Percentiles rank a stretch among this genome's conserved stretches.
These are phyloP conservation scores for Ogataea henricii DNA, from an alignment of 805 yeast genomes.

Conservation along the genomic window DNA sequence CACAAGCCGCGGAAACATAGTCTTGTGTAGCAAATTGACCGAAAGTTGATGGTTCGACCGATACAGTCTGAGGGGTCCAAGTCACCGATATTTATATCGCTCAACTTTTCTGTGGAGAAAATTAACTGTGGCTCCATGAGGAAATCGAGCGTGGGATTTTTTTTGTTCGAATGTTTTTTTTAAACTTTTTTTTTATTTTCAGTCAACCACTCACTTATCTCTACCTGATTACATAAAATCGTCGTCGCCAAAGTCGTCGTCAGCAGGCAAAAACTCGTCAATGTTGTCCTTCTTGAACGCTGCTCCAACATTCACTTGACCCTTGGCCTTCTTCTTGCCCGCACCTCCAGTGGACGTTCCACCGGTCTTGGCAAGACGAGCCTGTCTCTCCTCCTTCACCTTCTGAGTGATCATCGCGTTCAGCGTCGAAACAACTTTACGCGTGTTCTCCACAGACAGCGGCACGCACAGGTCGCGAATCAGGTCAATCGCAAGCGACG, in stretches of 20 bases:
- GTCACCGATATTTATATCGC: neutral
- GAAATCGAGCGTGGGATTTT: neutral
- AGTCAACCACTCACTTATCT: neutral
- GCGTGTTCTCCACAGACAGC: constrained; percentile 73
- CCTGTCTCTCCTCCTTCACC: constrained; percentile 86
- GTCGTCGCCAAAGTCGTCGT: constrained; percentile 70
- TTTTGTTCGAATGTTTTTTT: too few relatives aligned
- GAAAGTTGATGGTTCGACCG: too few relatives aligned
- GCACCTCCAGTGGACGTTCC: constrained; percentile 92
- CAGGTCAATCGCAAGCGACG: constrained; percentile 79
- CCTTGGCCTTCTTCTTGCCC: constrained; percentile 92
- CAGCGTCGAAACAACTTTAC: constrained; percentile 84
- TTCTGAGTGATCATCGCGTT: constrained; percentile 81
- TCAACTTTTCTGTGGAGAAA: constrained; percentile 3
- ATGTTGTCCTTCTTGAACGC: constrained; percentile 65
- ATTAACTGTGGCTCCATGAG: constrained; percentile 8
- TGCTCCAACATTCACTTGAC: constrained; percentile 64
- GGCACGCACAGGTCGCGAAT: constrained; percentile 85
- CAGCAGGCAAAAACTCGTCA: constrained; percentile 50
- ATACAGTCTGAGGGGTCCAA: neutral
- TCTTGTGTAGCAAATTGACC: too few relatives aligned
- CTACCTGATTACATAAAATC: constrained; percentile 66
- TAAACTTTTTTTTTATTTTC: neutral
- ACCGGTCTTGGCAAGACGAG: constrained; percentile 77
- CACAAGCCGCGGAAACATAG: neutral